Conservation (phyloP, 2,329 filamentous ascomycete genomes). For the Aspergillus sp. region DNA sequence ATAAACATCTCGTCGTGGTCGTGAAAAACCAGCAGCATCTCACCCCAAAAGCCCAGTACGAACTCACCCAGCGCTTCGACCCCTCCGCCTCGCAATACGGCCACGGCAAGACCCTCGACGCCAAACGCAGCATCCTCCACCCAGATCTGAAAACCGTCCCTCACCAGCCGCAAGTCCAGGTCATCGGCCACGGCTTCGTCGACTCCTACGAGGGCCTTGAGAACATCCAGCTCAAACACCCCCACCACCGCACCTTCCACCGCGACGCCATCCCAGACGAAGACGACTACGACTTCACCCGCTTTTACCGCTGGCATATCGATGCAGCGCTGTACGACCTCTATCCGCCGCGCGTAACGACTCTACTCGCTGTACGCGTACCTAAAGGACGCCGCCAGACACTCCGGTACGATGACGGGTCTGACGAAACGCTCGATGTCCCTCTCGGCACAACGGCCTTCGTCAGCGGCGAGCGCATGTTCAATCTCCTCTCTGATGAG, state of each 20-base stretch:
- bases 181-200: slow-evolving; percentile 75
- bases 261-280: slow-evolving; percentile 61
- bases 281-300: slow-evolving; percentile 58
- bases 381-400: slow-evolving; percentile 66
- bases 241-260: slow-evolving; percentile 77
- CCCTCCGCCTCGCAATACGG: slow-evolving; percentile 66
- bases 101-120: slow-evolving; percentile 72
- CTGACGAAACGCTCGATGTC: slow-evolving; percentile 64
- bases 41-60: slow-evolving; percentile 70
- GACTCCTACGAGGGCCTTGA: slow-evolving; percentile 68
- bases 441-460: slow-evolving; percentile 77
- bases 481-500: slow-evolving; percentile 61
- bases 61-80: slow-evolving; percentile 73
- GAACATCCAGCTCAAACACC: slow-evolving; percentile 68
- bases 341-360: slow-evolving; percentile 71
- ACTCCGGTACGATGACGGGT: slow-evolving; percentile 72
- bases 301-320: slow-evolving; percentile 78
- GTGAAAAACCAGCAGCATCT: slow-evolving; percentile 67
- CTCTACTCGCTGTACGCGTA: slow-evolving; percentile 71
- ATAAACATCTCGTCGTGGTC: slow-evolving; percentile 67
- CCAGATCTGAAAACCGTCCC: slow-evolving; percentile 79
- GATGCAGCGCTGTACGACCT: slow-evolving; percentile 75
- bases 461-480: slow-evolving; percentile 70
- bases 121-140: slow-evolving; percentile 66
- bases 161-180: slow-evolving; percentile 75